phyloP scores from a whole-genome alignment of 176 grass and related monocot species.

The Thalia dealbata region DNA sequence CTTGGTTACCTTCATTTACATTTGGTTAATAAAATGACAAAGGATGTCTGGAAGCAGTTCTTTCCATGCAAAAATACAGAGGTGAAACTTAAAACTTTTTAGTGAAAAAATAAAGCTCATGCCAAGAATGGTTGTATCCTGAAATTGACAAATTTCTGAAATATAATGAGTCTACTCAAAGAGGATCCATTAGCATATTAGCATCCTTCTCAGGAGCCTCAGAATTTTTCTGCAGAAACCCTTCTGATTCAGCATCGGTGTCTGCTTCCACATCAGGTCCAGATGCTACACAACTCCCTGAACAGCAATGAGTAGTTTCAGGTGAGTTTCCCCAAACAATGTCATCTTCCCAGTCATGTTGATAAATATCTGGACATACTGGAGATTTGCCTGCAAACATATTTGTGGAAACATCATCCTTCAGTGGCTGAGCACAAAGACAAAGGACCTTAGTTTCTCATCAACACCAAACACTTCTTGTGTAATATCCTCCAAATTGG shows the following conservation, averaged over 20 bases:
- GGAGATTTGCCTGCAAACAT: slow-evolving; percentile 28
- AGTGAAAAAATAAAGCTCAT: background rate
- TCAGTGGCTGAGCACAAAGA: slow-evolving; percentile 84
- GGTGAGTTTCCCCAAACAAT: slow-evolving; percentile 98
- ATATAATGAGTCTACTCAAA: slow-evolving; percentile 24
- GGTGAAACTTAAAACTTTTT: no score
- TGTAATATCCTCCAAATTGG: slow-evolving; percentile 41
- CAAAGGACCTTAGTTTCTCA: slow-evolving; percentile 30
- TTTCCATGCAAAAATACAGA: no score
- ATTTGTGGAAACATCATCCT: slow-evolving; percentile 28
- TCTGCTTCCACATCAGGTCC: slow-evolving; percentile 40
- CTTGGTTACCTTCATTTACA: no score
- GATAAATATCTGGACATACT: slow-evolving; percentile 80
- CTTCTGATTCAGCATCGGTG: slow-evolving; percentile 24
- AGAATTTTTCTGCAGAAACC: slow-evolving; percentile 10
- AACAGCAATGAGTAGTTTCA: slow-evolving; percentile 29
- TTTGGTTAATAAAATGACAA: background rate
- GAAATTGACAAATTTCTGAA: slow-evolving; percentile 40
- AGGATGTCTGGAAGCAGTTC: no score
- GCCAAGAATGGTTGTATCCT: slow-evolving; percentile 22
- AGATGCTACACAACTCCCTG: slow-evolving; percentile 47
- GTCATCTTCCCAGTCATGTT: slow-evolving; percentile 78
- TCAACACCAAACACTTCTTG: slow-evolving; percentile 39
- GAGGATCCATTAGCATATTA: slow-evolving; percentile 19
- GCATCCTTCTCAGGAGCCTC: slow-evolving; percentile 19